Base-by-base conservation (phyloP, 1,139 yeast genomes). In the Yamadazyma sp. region DNA sequence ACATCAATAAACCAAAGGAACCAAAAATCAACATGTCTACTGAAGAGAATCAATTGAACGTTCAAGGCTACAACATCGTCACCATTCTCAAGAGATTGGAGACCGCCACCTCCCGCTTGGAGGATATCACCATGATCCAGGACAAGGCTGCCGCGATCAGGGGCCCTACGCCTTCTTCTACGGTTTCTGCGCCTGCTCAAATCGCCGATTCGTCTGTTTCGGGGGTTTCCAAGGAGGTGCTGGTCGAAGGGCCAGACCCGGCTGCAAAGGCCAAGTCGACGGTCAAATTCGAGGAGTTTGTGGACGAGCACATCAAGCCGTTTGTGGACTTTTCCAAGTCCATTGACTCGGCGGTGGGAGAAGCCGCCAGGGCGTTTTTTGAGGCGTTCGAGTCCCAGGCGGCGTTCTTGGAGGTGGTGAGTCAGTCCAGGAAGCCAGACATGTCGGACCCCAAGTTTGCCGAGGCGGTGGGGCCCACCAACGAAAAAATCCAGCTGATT, bases 31-130 rank as follows among this genome's bases (percentile, higher is more conserved):
- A 6, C 14, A 62, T 62, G 67, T 52, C 66, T 4, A 54, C 75
- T 27, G 84, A 80, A 53, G 78, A 78, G 52, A 67, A 61, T 45
- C 76, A 72, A 54, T 76, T 78, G 57, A 78, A 78, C 51, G 78
- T 82, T 31, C 92, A 84, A 53, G 92, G 94, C 16, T 86, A 83
- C 67, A 87, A 86, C 58, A 73, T 87, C 45, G 86, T 85, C 33
- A 87, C 94, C 42, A 74, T 87, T 41, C 76, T 87, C 64, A 87
- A 87, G 56, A 67, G 96, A 48, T 76, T 89, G 53, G 97, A 89
- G 62, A 92, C 95, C 13, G 97, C 97, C 29, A 88, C 97, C 11
- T 84, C 96, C 11, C 78, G 97, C 37, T 78, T 89, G 53, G 97
- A 89, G 56, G 96, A 89, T 61, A 80, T 89, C 40, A 86, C 95